Base-by-base conservation (phyloP, 177 flowering plant species). In the Vitis hybrid region DNA sequence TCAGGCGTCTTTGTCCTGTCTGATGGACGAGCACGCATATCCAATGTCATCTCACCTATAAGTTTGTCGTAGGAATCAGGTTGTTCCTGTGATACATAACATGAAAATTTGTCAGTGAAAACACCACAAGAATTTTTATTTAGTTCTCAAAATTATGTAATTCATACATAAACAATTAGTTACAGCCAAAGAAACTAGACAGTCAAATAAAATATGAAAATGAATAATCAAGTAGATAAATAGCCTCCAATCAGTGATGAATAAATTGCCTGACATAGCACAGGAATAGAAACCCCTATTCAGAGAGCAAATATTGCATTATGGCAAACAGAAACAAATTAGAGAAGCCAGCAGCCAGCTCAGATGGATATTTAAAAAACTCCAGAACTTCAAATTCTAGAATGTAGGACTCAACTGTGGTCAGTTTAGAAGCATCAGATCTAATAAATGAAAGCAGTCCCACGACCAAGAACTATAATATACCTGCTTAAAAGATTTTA, bases 1-100 rank as follows among this genome's bases (percentile, higher is more conserved):
- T 96, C 99, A 55, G 89, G 87, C 53, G 97, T 85, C 80, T 90
- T 96, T 74, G 85, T 89, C 78, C 94, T 79, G 71, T 93, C 93
- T 29, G 98, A 88, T 58, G 96, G 94, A 2, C 85, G 90, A 76
- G 94, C 97, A 71, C 97, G 92, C 76, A 82, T 82, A 57, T 96
- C 99, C 70, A 87, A 62, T 65, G 58, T 77, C 96, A 96, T 88
- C 78, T 74, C 84, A 67, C 80, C 82, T 5, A 88, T 85, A 70
- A 88, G 83, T 76, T 83, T 87, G 75, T 92, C 94, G 72, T 89
- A 96, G 26, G 75, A 57, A 80, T 90, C 96, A 64, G 91, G 90
- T 75, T 84, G 71, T 55, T 81, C 97, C 99, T 88, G 89, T 39
- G 45, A 7, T 39, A 39, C 7, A 39, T 39, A 39, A 5, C 45